A percentile compares a stretch with the other conserved stretches of the same genome.
Conservation (phyloP, 495 filamentous ascomycete genomes). For the Penicillium arizonense region DNA sequence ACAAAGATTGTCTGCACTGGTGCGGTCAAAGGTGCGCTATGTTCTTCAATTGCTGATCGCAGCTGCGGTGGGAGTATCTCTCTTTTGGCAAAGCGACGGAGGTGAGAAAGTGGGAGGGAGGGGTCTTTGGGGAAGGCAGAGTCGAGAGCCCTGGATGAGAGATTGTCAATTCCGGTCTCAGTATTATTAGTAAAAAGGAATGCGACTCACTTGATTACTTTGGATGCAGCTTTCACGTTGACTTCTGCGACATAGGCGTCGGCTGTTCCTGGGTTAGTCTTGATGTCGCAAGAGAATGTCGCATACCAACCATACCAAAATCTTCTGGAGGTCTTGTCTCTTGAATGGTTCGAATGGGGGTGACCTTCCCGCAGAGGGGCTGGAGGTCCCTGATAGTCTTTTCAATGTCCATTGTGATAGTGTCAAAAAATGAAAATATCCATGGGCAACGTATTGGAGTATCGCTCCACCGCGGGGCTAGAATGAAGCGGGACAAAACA, state of each 20-base stretch:
- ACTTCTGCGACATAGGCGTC: conserved; percentile 46
- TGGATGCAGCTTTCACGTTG: conserved; percentile 42
- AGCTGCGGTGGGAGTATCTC: conserved; percentile 60
- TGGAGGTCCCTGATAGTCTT: conserved; percentile 20
- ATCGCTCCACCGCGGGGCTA: not conserved
- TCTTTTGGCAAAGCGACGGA: conserved; percentile 76
- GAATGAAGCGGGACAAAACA: not conserved
- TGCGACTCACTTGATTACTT: conserved; percentile 44
- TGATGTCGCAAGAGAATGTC: not conserved
- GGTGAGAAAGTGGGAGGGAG: conserved; percentile 67
- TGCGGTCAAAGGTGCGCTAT: conserved; percentile 2
- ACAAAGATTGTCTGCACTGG: conserved; percentile 35
- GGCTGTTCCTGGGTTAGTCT: conserved; percentile 21
- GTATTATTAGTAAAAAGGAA: not conserved
- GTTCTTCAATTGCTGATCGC: conserved; percentile 24
- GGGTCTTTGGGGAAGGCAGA: conserved; percentile 51
- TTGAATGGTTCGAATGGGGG: conserved; percentile 41
- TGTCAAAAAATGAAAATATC: not conserved
- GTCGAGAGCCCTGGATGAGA: conserved; percentile 37
- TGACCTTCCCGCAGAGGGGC: conserved; percentile 31
- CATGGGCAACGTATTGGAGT: too few relatives aligned
- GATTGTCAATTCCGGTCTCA: not conserved
- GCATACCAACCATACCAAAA: conserved; percentile 31
- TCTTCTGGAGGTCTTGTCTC: conserved; percentile 39
- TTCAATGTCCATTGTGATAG: conserved; percentile 25